phyloP scores from a whole-genome alignment of 1,284 basidiomycete genomes.

The Schizopora paradoxa region DNA sequence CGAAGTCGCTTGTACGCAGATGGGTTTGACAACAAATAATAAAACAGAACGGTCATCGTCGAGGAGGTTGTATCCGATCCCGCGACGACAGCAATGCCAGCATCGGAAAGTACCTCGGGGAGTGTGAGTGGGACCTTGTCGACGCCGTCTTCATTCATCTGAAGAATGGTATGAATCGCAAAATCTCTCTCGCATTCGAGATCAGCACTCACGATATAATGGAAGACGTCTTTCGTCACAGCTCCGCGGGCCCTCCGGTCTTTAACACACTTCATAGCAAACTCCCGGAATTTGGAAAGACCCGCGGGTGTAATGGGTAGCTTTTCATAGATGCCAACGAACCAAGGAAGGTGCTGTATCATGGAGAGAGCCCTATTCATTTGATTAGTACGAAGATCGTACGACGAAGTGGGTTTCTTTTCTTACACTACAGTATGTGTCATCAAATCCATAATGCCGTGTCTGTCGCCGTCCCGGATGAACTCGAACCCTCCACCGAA shows the following conservation, averaged over 20 bases:
- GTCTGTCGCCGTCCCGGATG: conserved; percentile 23
- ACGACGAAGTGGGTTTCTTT: not conserved
- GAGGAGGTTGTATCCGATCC: conserved; percentile 35
- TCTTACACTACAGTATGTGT: conserved; percentile 15
- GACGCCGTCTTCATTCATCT: conserved; percentile 29
- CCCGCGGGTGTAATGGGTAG: conserved; percentile 5
- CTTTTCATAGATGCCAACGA: conserved; percentile 2
- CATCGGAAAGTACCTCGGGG: conserved; percentile 28
- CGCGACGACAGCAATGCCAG: conserved; percentile 30
- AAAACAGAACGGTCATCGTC: conserved; percentile 27
- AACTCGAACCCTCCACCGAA: conserved; percentile 27
- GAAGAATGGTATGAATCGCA: not conserved
- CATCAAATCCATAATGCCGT: conserved; percentile 15
- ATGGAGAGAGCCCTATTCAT: conserved; percentile 2
- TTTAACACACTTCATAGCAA: conserved; percentile 16
- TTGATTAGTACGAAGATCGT: not conserved
- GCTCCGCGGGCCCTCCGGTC: conserved; percentile 21
- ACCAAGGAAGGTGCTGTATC: conserved; percentile 11
- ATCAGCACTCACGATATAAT: conserved; percentile 30
- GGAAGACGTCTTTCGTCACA: conserved; percentile 32
- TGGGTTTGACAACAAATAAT: conserved; percentile 31
- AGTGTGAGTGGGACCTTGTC: conserved; percentile 20
- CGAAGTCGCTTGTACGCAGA: conserved; percentile 22
- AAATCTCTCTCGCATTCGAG: not conserved
- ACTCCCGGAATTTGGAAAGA: conserved; percentile 6